These are phyloP conservation scores for Rhodomyrtus tomentosa DNA, from an alignment of 345 rosid genomes.

Conservation along the genomic window DNA sequence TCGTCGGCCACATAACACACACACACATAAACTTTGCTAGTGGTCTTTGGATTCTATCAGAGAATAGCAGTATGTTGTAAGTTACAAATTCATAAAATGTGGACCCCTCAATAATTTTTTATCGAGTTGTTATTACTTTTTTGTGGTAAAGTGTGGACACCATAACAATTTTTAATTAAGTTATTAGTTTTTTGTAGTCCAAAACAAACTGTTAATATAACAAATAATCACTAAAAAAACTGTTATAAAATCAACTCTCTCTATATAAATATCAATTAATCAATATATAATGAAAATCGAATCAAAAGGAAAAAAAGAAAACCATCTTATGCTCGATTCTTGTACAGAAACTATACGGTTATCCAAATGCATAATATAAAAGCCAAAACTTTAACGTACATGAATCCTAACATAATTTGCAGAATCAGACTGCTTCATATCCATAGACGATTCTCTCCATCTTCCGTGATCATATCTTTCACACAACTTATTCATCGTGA, in stretches of 20 bases:
- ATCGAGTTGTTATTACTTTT: too few relatives aligned
- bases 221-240: too few relatives aligned
- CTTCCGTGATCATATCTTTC: neutral
- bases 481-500: neutral
- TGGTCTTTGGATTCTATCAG: too few relatives aligned
- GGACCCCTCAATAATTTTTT: too few relatives aligned
- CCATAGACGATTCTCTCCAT: neutral
- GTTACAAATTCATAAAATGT: too few relatives aligned
- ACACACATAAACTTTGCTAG: too few relatives aligned
- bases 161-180: too few relatives aligned
- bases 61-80: too few relatives aligned
- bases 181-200: too few relatives aligned
- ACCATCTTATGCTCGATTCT: neutral
- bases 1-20: neutral
- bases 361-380: neutral
- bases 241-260: too few relatives aligned
- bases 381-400: neutral
- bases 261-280: neutral
- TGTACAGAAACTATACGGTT: neutral
- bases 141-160: too few relatives aligned
- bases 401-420: neutral
- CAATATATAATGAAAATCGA: neutral
- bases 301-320: neutral
- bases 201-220: too few relatives aligned
- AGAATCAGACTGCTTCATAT: neutral